Evolutionary conservation across 352 stramenopile species (phyloP), one percentile per base, ranked within the genome.

Genomic region (Globisporangium okanoganense): DNA sequence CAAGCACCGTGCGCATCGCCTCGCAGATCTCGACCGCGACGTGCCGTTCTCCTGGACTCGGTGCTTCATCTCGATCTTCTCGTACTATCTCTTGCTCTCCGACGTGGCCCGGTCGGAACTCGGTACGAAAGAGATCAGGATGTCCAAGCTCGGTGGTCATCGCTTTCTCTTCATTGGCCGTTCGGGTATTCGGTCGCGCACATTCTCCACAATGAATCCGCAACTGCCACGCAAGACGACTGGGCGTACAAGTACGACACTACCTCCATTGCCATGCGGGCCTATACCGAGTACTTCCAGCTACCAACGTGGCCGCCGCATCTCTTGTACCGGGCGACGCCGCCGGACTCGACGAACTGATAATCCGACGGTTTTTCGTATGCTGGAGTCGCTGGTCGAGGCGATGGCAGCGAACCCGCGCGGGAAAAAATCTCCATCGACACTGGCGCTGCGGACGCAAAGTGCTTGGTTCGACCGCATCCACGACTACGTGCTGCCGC

Each of bases 211-310:
- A 36, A 52, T 14, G 45, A 29, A 24, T 33, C 47, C 9, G 16
- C 31, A n/a, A 29, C 16, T 20, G 16, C 35, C 22, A 49, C 14
- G 16, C 36, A 58, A 22, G 41, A 9, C 13, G 18, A 38, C 36
- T 73, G 63, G 66, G 33, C 20, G 38, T 73, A 63, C 50, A 73
- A 73, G 49, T 73, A 70, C 54, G 66, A 67, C 44, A 65, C 58
- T n/a, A 73, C 62, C 43, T 68, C 58, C 24, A 50, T 67, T 7
- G 38, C 44, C 1, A 57, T 70, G 49, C 67, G 63, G 16, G 56
- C 67, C 6, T 36, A 66, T 14, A 58, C 64, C 0, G 16, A 68
- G 25, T 45, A 58, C 12, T 45, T 67, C n/a, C 10, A 56, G n/a
- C 22, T 67, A 8, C 0, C 18, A 7, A 5, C 54, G 18, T 70